Evolutionary conservation across 257 asterid species (phyloP).

Genomic region (Solanum commersonii): DNA sequence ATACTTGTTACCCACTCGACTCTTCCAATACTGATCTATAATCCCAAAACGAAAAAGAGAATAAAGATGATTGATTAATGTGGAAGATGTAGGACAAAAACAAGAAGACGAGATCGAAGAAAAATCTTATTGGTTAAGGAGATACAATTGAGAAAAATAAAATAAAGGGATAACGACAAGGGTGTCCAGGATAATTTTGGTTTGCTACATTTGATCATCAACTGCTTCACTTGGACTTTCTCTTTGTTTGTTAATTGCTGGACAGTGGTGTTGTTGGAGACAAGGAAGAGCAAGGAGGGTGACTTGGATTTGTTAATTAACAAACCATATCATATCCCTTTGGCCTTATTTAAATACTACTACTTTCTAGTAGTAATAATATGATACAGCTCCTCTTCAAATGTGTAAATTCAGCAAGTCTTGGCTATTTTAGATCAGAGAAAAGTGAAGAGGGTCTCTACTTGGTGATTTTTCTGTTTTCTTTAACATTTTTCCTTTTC

Average conservation of each 20-base stretch:
- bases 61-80: neutral
- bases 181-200: neutral
- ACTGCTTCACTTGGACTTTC: neutral
- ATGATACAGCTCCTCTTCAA: neutral
- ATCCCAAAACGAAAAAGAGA: neutral
- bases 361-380: neutral
- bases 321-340: neutral
- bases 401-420: slow-evolving; percentile 1
- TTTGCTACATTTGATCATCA: neutral
- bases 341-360: neutral
- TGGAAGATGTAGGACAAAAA: neutral
- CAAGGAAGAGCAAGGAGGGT: neutral
- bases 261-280: neutral
- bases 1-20: slow-evolving; percentile 77
- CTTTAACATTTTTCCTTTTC: neutral
- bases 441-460: neutral
- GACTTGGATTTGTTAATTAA: neutral
- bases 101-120: slow-evolving; percentile 6
- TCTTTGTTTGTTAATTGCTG: neutral
- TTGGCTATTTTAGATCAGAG: neutral
- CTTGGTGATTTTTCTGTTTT: neutral
- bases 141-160: neutral
- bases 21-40: slow-evolving; percentile 20
- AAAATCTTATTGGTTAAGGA: slow-evolving; percentile 6
- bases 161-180: neutral